phyloP scores from a whole-genome alignment of 257 asterid genomes.

The Solanum pimpinellifolium region DNA sequence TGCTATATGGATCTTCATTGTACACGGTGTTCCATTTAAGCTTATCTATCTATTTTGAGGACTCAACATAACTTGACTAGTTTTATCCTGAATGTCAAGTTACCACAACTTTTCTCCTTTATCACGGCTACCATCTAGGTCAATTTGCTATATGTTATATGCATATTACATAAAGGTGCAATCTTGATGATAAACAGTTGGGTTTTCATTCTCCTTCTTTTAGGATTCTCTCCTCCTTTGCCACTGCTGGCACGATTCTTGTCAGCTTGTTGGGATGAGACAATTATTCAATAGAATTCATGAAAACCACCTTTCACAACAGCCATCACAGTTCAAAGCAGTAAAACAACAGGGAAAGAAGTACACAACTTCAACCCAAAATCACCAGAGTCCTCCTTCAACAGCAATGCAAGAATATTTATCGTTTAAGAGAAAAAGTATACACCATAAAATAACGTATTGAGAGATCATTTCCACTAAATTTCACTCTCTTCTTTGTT shows the following conservation, averaged over 20 bases:
- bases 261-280: background rate
- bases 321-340: background rate
- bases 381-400: background rate
- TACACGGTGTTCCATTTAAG: background rate
- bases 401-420: background rate
- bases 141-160: background rate
- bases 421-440: background rate
- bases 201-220: background rate
- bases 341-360: background rate
- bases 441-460: background rate
- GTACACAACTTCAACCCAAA: background rate
- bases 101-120: background rate
- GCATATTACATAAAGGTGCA: background rate
- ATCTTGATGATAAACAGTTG: background rate
- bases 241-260: background rate
- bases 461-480: background rate
- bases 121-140: background rate
- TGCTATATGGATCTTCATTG: background rate
- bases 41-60: background rate
- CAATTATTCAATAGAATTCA: background rate
- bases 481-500: background rate
- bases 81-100: background rate
- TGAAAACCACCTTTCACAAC: background rate
- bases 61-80: background rate
- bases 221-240: background rate